Evolutionary conservation across 2,329 filamentous ascomycete genomes (phyloP), one percentile per base, ranked within the genome.

Genomic region (Trematosphaeria pertusa): DNA sequence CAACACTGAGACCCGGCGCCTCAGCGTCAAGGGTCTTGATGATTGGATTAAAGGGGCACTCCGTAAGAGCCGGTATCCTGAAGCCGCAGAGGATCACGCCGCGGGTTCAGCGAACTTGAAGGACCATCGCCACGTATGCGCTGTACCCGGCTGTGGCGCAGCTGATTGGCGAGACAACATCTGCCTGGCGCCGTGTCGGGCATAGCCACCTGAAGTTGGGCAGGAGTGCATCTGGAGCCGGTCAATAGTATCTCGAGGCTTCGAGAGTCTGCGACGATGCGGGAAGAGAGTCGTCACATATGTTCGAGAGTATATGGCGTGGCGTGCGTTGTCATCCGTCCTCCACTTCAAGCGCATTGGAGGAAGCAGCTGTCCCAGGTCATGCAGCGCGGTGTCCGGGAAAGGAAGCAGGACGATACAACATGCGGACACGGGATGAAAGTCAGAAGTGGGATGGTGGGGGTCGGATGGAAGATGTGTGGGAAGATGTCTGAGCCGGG

Each of bases 131-230:
- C 40, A 42, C 43, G 43, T 44, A 36, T 21, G 26, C 37, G 26
- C 34, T 37, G 33, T 49, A 47, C 42, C 31, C 30, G 37, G 36
- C 12, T 48, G 47, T 55, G 52, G 60, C 56, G 57, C 47, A 45
- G 24, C 36, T 50, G 37, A 66, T 64, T 66, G 61, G 61, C 38
- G 36, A 30, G 47, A 34, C 9, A 28, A 37, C 41, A 43, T 56
- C 48, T 56, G 56, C 56, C 50, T 60, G 52, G 40, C 36, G 39
- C 37, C 38, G 46, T 42, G 32, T 64, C 55, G 59, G 61, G 60
- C 54, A 32, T 38, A 33, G 21, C 22, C 32, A 48, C 48, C 19
- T 52, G 17, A 22, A 18, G 32, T 57, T 41, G 54, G 54, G 54
- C 50, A 51, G 10, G 11, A 33, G 11, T 57, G 50, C 54, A 57